These are phyloP conservation scores for Ustanciosporium gigantosporum DNA, from an alignment of 1,284 basidiomycete species.

Conservation along the genomic window DNA sequence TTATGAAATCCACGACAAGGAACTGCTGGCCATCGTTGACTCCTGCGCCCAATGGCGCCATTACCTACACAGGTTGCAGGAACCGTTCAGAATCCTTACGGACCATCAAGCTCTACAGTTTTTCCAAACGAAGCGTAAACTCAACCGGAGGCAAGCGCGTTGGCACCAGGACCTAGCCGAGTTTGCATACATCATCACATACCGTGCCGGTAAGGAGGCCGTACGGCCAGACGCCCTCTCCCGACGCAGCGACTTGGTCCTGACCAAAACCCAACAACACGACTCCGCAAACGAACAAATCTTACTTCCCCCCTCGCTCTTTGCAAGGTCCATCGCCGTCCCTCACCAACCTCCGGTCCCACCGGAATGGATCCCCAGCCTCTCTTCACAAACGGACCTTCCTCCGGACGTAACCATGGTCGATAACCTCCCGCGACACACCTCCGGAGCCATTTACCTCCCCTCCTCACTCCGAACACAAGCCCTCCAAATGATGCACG, in stretches of 20 bases:
- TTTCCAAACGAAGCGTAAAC: conserved; percentile 7
- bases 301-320: background rate
- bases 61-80: conserved; percentile 1
- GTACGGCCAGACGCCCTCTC: background rate
- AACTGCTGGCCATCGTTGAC: conserved; percentile 11
- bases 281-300: background rate
- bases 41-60: conserved; percentile 4
- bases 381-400: background rate
- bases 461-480: background rate
- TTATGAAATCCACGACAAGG: conserved; percentile 18
- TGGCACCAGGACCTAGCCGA: background rate
- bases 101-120: conserved; percentile 12
- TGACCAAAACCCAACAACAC: background rate
- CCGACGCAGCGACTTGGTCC: background rate
- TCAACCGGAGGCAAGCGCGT: background rate
- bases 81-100: conserved; percentile 3
- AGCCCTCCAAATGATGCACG: background rate
- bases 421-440: too few species aligned
- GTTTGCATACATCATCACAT: background rate
- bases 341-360: too few species aligned
- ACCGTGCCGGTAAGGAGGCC: background rate
- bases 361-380: too few species aligned
- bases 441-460: background rate
- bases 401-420: background rate
- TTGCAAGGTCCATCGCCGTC: background rate